Evolutionary conservation across 2,329 filamentous ascomycete genomes (phyloP).

Genomic region (Emmonsiellopsis sp.): DNA sequence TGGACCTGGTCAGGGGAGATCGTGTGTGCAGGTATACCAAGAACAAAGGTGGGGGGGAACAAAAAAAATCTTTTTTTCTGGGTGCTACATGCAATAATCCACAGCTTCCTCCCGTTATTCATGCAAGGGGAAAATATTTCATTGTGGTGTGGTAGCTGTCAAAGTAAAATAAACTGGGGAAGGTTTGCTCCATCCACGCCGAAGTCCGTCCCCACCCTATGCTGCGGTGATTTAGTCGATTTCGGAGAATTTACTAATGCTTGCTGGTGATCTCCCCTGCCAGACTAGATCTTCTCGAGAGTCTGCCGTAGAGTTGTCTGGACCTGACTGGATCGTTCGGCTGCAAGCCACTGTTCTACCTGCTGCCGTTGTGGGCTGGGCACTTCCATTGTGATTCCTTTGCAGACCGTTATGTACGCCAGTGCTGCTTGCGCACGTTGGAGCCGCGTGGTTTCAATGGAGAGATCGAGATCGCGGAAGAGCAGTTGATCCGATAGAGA

Average conservation of each 20-base stretch:
- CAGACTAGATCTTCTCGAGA: neutral
- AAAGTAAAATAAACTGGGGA: too few species aligned
- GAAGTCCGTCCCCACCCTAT: neutral
- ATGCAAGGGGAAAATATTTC: too few species aligned
- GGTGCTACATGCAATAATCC: too few species aligned
- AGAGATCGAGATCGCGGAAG: slow-evolving; percentile 23
- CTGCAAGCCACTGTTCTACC: slow-evolving; percentile 26
- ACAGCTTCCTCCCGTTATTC: too few species aligned
- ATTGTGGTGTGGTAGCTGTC: too few species aligned
- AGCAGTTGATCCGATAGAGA: slow-evolving; percentile 23
- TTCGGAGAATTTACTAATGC: neutral
- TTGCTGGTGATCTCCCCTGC: neutral
- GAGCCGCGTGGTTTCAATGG: slow-evolving; percentile 28
- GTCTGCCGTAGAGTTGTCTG: slow-evolving; percentile 25
- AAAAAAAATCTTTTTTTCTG: too few species aligned
- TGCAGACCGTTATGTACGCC: slow-evolving; percentile 23
- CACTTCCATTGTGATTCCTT: slow-evolving; percentile 14
- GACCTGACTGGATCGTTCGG: slow-evolving; percentile 32
- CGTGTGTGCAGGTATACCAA: too few species aligned
- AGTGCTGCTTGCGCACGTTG: slow-evolving; percentile 29
- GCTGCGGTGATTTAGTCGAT: neutral
- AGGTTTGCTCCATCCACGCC: too few species aligned
- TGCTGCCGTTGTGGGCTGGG: slow-evolving; percentile 14
- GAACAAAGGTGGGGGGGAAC: too few species aligned
- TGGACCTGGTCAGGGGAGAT: too few species aligned